Conservation (phyloP, 75 land plant genomes). For the Selaginella moellendorffii region DNA sequence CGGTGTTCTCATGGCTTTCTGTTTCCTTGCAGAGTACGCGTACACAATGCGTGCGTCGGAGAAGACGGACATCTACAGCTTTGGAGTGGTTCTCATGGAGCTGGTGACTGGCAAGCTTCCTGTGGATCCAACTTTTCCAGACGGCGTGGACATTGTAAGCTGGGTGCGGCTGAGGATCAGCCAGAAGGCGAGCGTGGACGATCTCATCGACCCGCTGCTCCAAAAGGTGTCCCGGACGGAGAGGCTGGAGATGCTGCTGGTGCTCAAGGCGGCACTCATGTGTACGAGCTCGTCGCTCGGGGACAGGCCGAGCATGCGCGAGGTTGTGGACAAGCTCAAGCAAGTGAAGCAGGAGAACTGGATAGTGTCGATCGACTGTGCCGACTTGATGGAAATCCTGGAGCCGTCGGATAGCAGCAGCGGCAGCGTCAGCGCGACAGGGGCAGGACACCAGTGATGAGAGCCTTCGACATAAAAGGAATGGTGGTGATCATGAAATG, state of each 20-base stretch:
- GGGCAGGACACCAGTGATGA: too few relatives aligned
- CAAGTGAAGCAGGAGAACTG: background rate
- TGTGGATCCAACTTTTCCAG: slow-evolving; percentile 55
- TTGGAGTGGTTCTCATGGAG: slow-evolving; percentile 88
- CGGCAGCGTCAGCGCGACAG: too few relatives aligned
- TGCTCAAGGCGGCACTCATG: background rate
- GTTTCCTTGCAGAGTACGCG: slow-evolving; percentile 54
- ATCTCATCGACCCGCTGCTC: slow-evolving; percentile 10
- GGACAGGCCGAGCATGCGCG: slow-evolving; percentile 7
- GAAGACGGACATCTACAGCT: slow-evolving; percentile 80
- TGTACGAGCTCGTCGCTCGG: background rate
- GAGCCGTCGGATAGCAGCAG: too few relatives aligned
- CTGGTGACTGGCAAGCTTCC: slow-evolving; percentile 68
- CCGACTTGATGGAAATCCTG: too few relatives aligned
- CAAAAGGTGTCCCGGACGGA: background rate
- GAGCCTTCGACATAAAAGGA: too few relatives aligned
- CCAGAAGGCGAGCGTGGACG: slow-evolving; percentile 12
- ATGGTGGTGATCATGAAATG: too few relatives aligned
- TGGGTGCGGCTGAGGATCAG: slow-evolving; percentile 47
- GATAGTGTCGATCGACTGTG: too few relatives aligned
- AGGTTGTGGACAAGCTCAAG: slow-evolving; percentile 1
- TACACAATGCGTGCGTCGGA: slow-evolving; percentile 68
- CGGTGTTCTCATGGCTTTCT: too few relatives aligned
- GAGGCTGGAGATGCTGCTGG: slow-evolving; percentile 1
- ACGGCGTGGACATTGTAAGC: slow-evolving; percentile 62